Base-by-base conservation (phyloP, 140 eudicot species). In the Ambrosia hybrid region DNA sequence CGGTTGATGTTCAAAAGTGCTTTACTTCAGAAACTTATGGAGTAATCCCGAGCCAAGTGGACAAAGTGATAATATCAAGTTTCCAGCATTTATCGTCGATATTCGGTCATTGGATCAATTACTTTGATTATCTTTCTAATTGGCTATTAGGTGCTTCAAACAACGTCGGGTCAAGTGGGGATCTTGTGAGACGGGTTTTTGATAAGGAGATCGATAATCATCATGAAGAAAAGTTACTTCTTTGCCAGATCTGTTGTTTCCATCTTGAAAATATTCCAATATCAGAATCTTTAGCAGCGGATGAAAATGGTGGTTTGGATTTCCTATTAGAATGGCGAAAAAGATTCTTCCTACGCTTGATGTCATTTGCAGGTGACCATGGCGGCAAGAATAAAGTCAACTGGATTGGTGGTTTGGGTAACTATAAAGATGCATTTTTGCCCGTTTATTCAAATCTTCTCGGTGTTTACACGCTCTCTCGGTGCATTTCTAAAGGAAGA, bases 131-230 rank as follows among this genome's bases (percentile, higher is more conserved):
- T 79, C 95, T 95, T 63, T 73, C 84, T 58, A 71, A 70, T 45
- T 86, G 96, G 95, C 70, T 88, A 56, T 51, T 86, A 17, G 81
- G 76, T 67, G 84, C 88, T 37, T 86, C 95, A 38, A 84, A 84
- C 67, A 71, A 56, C 57, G 84, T 73, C 14, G 74, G 76, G 11
- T 84, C 96, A 36, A 67, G 81, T 73, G 96, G 96, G 39, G 95
- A 95, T 83, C 96, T 91, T 63, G 96, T 95, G 37, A 86, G 94
- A 80, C 87, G 86, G 68, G 96, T 95, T 80, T 95, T 95, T 11
- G 99, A 95, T 83, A 95, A 95, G 80, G 99, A 95, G 85, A 86
- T 95, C n/a, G 99, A 95, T 70, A 95, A 95, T 68, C 91, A 88
- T 68, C 99, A 95, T 34, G 97, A 95, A 79, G 99, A 95, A 65